Base-by-base conservation (phyloP, 192 early-diverging fungal genomes). In the Linderina pennispora region DNA sequence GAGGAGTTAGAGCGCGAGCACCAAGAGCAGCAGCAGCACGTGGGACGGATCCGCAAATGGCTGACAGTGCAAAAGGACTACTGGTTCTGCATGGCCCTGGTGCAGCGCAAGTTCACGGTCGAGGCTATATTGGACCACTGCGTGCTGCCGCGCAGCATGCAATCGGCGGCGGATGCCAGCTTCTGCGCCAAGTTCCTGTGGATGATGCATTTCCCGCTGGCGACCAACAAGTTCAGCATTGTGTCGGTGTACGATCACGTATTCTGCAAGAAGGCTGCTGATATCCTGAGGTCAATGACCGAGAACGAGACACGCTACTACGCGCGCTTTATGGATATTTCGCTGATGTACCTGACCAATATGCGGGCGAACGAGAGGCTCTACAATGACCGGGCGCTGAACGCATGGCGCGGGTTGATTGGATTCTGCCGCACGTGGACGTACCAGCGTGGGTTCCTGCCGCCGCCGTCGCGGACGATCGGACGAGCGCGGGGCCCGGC, bases 191-290 rank as follows among this genome's bases (percentile, higher is more conserved):
- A 64, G 41, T 53, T 72, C 10, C 38, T 72, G 13, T 65, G 61
- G 60, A 61, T 64, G 53, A 50, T 72, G 57, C 67, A 70, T 40
- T 70, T 44, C 36, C 67, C 67, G 18, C 50, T 70, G 51, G 67
- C 67, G 9, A 70, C 67, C 8, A 70, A 70, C 67, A 70, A 63
- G 36, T 70, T 70, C 40, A 70, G 60, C 32, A 33, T 70, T 43
- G 58, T 70, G 59, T 53, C 63, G 25, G 60, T 63, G 9, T 70
- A 58, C 36, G 67, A 70, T 50, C 50, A 40, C 43, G 31, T 70
- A 15, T 59, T 70, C 24, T 36, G 40, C 40, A 60, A 63, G 28
- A 43, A 38, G 34, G 23, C 63, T 28, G 50, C 67, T 31, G 58
- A 55, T n/a, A 47, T 63, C 23, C 28, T 70, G 26, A 60, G 59